Base-by-base conservation (phyloP, 257 asterid genomes). In the Mentha longifolia region DNA sequence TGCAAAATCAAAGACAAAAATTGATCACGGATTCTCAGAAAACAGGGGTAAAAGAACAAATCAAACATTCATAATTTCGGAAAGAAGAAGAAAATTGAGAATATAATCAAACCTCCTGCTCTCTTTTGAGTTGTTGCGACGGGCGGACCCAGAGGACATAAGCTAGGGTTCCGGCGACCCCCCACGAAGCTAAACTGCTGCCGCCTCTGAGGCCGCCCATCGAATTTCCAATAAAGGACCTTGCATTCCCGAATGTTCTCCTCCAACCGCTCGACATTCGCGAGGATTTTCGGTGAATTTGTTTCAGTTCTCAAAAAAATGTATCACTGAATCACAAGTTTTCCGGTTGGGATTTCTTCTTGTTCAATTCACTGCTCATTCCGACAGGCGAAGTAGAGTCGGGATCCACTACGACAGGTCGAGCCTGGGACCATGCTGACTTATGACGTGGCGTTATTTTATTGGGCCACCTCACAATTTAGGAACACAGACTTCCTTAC, bases 161-260 rank as follows among this genome's bases (percentile, higher is more conserved):
- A 79, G 99, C 99, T 74, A 94, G 87, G 78, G 97, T 89, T 86
- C 99, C 98, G 84, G 99, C 97, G 60, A 88, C 97, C 0, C 76
- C 83, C 99, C 99, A 94, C 28, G 99, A 89, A 14, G 97, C 97
- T 61, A 89, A 71, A 71, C 92, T 94, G 76, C 88, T 79, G 59
- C 92, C 82, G 20, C 98, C 98, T 55, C 97, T 89, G 14, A 94
- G 72, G 17, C 99, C 98, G 59, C 97, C 99, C 83, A 88, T 68
- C 11, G 97, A 77, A 68, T 89, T 89, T 1, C 97, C 97, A 31
- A 83, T 1, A 45, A 94, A 89, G 14, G 97, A 94, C 68, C 96
- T 79, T 52, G 82, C 81, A 41, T 91, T 89, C 58, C 96, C 97
- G 28, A 82, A 37, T 15, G 85, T 52, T 79, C 88, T 83, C 68